Base-by-base conservation (phyloP, 169 alveolate species). In the Plasmodium ovale region DNA sequence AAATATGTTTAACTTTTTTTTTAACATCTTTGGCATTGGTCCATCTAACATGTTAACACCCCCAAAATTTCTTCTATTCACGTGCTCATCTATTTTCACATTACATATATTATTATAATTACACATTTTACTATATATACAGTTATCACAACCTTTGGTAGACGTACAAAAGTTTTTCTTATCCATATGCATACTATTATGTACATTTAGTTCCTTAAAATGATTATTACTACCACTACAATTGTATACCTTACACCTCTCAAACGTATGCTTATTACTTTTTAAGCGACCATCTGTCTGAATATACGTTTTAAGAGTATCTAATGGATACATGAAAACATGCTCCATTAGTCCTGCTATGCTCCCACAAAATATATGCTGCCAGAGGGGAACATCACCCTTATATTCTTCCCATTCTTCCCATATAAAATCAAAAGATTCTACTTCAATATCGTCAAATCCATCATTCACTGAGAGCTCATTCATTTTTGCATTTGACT, bases 291-390 rank as follows among this genome's bases (percentile, higher is more conserved):
- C 85, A 59, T 84, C 56, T n/a, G 98, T 92, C 87, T 95, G 98
- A 56, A 95, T 74, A 65, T 97, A 90, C 10, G 97, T 94, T 88
- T 95, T 95, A 19, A 98, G 91, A 7, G 99, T 98, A 91, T 98
- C 99, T 31, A 98, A 71, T 3, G 99, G 99, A 87, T 96, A 97
- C 96, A 98, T 93, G 16, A 96, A 95, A 21, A 97, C 85, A 92
- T 98, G 99, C 59, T 98, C 99, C 96, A 96, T 96, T n/a, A 98
- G 92, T 16, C 99, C 99, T n/a, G 99, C 99, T 33, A 91, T 71
- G 71, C 99, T 97, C 31, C 99, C 99, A 62, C 99, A 98, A 33
- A 96, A 74, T 68, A 98, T 97, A 68, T 97, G 99, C 79, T 95
- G 95, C 96, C 97, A 92, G 27, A 97, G 93, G 31, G 98, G 98